Evolutionary conservation across 2,329 filamentous ascomycete species (phyloP), one percentile per base, ranked within the genome.

Genomic region (Zymoseptoria tritici): DNA sequence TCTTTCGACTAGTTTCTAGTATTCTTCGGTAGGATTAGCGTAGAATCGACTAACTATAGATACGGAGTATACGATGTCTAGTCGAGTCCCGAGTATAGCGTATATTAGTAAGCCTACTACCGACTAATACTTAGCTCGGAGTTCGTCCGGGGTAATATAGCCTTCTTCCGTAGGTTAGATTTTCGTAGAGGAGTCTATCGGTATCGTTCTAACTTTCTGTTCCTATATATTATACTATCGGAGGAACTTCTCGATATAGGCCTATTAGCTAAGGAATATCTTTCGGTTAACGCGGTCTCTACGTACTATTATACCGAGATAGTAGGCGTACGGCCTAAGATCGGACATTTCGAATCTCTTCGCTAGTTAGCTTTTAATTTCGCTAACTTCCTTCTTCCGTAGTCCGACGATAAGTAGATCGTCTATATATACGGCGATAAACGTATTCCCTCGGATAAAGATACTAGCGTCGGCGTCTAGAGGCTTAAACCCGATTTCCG

Each of bases 401-500:
- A 57, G 57, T 0, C 57, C 26, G 21, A 59, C 49, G 46, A 71
- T 64, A 5, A 71, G 63, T 0, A 74, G 49, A 53, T 74, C 63
- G 57, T 74, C 66, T 2, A 74, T 65, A 50, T 72, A 74, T 0
- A 69, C 56, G 0, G 67, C 56, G 9, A 63, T 63, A 56, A 56
- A 52, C 0, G 52, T 22, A 11, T 52, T 46, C 2, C 21, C 9
- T 13, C 31, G 57, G 22, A 53, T n/a, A 52, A 68, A 71, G 0
- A 71, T 59, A 6, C 56, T 60, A 9, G 50, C 9, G 49, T 71
- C 60, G 2, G 46, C 24, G 4, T 52, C 22, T 21, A 63, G 52
- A 13, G 52, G 52, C 20, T 51, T 55, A 55, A 67, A 71, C 2
- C 68, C 63, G 16, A 64, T 50, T 1, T 53, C 49, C 0, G n/a